Evolutionary conservation across 495 filamentous ascomycete genomes (phyloP).

Genomic region (Barbatosphaeria neglecta): DNA sequence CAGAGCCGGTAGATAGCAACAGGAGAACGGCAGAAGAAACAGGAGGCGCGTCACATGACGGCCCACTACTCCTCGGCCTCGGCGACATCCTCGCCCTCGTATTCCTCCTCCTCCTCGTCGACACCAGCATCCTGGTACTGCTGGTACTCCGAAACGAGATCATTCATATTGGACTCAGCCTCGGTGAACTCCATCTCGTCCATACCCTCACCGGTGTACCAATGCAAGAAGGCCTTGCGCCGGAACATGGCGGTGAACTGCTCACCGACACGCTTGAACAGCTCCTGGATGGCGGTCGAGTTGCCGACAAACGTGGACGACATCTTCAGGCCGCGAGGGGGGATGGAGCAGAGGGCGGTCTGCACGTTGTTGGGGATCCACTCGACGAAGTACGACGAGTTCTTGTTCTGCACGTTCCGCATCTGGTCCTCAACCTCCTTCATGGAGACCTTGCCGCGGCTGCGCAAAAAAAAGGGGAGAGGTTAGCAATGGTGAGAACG

Average conservation of each 20-base stretch:
- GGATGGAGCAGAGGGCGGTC: constrained; percentile 98
- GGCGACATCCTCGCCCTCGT: constrained; percentile 47
- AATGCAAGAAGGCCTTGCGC: constrained; percentile 99
- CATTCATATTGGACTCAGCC: constrained; percentile 99
- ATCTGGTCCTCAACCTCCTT: constrained; percentile 99
- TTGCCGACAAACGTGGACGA: constrained; percentile 98
- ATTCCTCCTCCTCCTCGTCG: constrained; percentile 54
- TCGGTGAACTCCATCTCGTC: constrained; percentile 99
- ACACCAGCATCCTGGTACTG: constrained; percentile 99
- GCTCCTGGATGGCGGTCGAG: constrained; percentile 98
- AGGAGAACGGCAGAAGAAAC: no score
- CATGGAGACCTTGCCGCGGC: constrained; percentile 99
- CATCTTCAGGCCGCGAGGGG: constrained; percentile 97
- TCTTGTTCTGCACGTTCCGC: constrained; percentile 99
- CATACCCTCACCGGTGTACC: constrained; percentile 99
- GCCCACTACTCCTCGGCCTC: constrained; percentile 47
- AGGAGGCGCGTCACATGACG: no score
- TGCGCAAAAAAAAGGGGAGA: constrained; percentile 25
- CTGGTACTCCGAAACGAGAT: constrained; percentile 99
- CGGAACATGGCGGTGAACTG: constrained; percentile 99
- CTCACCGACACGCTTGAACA: constrained; percentile 99
- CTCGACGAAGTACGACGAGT: constrained; percentile 99
- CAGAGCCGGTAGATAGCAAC: no score
- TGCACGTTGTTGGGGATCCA: constrained; percentile 99
- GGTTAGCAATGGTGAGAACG: background rate